These are phyloP conservation scores for Vitrella brassicaformis DNA, from an alignment of 73 alveolate genomes.

Conservation along the genomic window DNA sequence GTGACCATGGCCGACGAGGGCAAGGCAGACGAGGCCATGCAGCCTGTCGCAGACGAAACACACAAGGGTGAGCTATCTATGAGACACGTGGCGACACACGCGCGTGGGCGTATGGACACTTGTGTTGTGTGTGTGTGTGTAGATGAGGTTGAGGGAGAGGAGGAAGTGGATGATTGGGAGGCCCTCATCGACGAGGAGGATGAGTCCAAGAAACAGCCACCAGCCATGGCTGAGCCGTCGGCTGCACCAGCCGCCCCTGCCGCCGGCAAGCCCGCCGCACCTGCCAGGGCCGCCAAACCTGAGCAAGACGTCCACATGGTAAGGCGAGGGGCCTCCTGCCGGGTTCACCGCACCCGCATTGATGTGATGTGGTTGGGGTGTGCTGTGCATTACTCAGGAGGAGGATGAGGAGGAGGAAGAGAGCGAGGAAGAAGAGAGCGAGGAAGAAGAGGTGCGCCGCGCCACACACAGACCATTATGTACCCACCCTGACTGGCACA, in stretches of 20 bases:
- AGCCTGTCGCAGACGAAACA: slow-evolving; percentile 40
- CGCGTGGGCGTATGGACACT: too few relatives aligned
- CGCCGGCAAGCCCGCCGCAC: neutral
- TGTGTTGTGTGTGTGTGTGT: too few relatives aligned
- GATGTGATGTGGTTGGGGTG: slow-evolving; percentile 3
- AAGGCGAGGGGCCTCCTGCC: slow-evolving; percentile 1
- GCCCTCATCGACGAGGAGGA: too few relatives aligned
- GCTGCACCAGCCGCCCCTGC: neutral
- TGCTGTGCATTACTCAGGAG: slow-evolving; percentile 53
- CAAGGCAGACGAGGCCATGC: slow-evolving; percentile 38
- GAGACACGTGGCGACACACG: slow-evolving; percentile 1
- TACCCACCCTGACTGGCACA: too few relatives aligned
- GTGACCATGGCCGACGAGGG: slow-evolving; percentile 12
- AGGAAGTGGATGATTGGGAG: too few relatives aligned
- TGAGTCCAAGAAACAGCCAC: too few relatives aligned
- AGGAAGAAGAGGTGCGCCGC: slow-evolving; percentile 44
- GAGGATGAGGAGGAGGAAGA: slow-evolving; percentile 46
- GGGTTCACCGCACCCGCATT: slow-evolving; percentile 5
- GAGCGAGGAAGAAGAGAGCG: slow-evolving; percentile 40
- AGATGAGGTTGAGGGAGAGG: too few relatives aligned
- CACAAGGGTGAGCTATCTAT: slow-evolving; percentile 29
- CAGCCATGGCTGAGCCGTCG: neutral
- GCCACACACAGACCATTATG: slow-evolving; percentile 36
- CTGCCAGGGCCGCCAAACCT: too few relatives aligned
- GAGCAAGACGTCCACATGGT: neutral